Conservation (phyloP, 805 yeast species). For the Cyberlindnera mississippiensis region DNA sequence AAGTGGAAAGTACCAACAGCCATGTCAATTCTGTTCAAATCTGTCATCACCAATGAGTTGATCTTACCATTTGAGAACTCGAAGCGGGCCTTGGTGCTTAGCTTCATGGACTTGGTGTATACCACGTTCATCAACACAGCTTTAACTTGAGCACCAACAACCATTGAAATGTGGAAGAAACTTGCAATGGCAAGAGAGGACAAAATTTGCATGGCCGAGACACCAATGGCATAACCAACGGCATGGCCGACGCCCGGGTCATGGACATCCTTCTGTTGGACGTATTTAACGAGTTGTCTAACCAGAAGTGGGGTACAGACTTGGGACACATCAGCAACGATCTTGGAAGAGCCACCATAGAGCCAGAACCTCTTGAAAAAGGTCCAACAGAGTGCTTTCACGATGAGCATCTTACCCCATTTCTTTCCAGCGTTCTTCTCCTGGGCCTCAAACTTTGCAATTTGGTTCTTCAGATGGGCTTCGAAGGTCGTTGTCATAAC, state of each 20-base stretch:
- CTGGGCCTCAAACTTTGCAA: conserved; percentile 17
- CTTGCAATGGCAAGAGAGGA: conserved; percentile 53
- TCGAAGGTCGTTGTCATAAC: conserved; percentile 35
- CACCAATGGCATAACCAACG: conserved; percentile 72
- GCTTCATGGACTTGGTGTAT: conserved; percentile 60
- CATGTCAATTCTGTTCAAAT: conserved; percentile 73
- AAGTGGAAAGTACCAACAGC: conserved; percentile 69
- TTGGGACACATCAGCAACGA: conserved; percentile 30
- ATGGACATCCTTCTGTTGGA: conserved; percentile 44
- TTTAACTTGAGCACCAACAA: conserved; percentile 67
- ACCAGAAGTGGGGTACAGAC: conserved; percentile 67
- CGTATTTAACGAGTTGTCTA: conserved; percentile 58
- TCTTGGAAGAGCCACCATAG: conserved; percentile 28
- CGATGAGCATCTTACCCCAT: conserved; percentile 24
- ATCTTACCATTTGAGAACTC: conserved; percentile 65
- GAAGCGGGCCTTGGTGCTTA: conserved; percentile 54
- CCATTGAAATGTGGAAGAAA: conserved; percentile 56
- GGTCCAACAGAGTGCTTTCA: conserved; percentile 34
- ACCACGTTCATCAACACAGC: conserved; percentile 69
- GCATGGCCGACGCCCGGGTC: conserved; percentile 51
- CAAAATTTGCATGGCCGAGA: conserved; percentile 49
- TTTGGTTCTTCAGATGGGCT: conserved; percentile 27
- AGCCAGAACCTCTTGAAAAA: conserved; percentile 32
- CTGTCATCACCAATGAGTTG: conserved; percentile 78
- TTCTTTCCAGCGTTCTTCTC: conserved; percentile 24